Evolutionary conservation across 2,329 filamentous ascomycete genomes (phyloP).

Genomic region (Aspergillus pseudoglaucus): DNA sequence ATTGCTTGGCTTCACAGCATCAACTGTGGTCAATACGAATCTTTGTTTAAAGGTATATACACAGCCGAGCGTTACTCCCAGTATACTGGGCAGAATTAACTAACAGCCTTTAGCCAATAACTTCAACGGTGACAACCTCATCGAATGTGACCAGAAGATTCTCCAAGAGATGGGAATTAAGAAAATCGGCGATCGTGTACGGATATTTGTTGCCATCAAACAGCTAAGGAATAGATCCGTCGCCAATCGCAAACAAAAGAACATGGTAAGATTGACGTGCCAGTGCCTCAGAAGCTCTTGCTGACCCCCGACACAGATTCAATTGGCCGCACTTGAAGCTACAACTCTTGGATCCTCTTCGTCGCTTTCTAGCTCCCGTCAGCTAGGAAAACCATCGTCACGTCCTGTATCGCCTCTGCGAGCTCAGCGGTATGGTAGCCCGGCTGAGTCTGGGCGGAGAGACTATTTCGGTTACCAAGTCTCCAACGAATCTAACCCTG

Average conservation of each 20-base stretch:
- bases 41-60: conserved; percentile 63
- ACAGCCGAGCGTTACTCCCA: not conserved
- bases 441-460: conserved; percentile 48
- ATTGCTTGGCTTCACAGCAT: conserved; percentile 86
- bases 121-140: conserved; percentile 92
- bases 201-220: conserved; percentile 80
- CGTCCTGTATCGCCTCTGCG: conserved; percentile 66
- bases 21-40: conserved; percentile 89
- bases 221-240: conserved; percentile 71
- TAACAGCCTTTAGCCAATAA: conserved; percentile 59
- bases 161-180: conserved; percentile 98
- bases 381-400: conserved; percentile 54
- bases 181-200: conserved; percentile 92
- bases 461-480: conserved; percentile 53
- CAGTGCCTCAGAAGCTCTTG: not conserved
- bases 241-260: conserved; percentile 72
- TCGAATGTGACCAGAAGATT: conserved; percentile 95
- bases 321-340: conserved; percentile 70
- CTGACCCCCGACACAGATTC: conserved; percentile 55
- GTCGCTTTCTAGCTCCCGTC: conserved; percentile 51
- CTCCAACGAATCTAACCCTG: conserved; percentile 47
- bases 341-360: conserved; percentile 54
- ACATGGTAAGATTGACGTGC: conserved; percentile 56
- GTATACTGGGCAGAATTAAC: conserved; percentile 11
- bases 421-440: conserved; percentile 55